Conservation (phyloP, 768 basidiomycete genomes). For the Hypholoma sublateritium region DNA sequence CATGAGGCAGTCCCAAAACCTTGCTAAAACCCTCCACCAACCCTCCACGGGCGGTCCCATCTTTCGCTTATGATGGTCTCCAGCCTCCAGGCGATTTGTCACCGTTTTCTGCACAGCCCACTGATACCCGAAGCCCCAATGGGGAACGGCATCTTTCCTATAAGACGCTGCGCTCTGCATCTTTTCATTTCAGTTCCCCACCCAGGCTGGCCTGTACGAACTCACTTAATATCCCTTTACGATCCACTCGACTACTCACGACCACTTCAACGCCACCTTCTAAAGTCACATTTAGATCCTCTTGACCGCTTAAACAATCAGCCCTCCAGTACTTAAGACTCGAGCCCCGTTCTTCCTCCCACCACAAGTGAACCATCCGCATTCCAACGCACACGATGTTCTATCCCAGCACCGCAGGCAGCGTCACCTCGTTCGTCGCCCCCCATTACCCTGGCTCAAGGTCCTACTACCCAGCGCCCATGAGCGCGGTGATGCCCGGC, state of each 20-base stretch:
- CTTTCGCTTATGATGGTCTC: background rate
- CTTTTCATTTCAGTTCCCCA: conserved; percentile 11
- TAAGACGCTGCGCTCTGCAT: background rate
- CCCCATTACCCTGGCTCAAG: conserved; percentile 15
- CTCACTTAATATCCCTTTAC: conserved; percentile 18
- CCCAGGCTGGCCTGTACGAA: conserved; percentile 31
- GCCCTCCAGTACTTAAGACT: conserved; percentile 6
- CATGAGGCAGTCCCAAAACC: background rate
- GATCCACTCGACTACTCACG: conserved; percentile 18
- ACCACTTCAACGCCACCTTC: conserved; percentile 5
- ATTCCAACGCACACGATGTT: conserved; percentile 16
- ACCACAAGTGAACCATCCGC: background rate
- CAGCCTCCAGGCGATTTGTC: background rate
- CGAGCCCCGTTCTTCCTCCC: background rate
- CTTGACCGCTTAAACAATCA: conserved; percentile 10
- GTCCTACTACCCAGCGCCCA: conserved; percentile 23
- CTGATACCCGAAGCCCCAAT: background rate
- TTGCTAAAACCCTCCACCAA: too few species aligned
- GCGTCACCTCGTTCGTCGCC: conserved; percentile 20
- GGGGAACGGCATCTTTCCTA: background rate
- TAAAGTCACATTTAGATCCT: conserved; percentile 3
- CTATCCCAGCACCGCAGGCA: conserved; percentile 26
- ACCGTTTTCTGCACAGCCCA: background rate
- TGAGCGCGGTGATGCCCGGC: conserved; percentile 26
- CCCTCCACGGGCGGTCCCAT: background rate